Evolutionary conservation across 441 rosid genomes (phyloP).

Genomic region (Capsella rubella): DNA sequence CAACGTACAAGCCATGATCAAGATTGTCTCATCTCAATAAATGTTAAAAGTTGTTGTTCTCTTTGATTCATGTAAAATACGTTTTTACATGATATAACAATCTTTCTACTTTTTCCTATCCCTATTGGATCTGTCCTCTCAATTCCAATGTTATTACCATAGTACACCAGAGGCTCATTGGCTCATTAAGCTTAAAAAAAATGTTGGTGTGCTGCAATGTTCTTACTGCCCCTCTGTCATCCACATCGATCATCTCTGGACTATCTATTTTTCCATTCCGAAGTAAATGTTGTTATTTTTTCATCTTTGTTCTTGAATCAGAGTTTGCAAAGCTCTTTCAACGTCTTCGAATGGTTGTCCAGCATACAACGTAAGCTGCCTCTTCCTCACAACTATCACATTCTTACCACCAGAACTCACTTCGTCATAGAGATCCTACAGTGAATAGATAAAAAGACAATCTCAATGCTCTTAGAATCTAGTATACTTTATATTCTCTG

Average conservation of each 20-base stretch:
- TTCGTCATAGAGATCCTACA: constrained; percentile 67
- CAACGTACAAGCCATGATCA: constrained; percentile 69
- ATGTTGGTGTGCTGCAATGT: not conserved
- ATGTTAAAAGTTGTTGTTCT: constrained; percentile 13
- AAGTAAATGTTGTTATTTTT: not conserved
- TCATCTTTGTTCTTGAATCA: constrained; percentile 51
- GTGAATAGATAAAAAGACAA: not conserved
- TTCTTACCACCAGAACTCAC: constrained; percentile 56
- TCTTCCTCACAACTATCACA: constrained; percentile 71
- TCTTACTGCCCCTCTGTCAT: constrained; percentile 11
- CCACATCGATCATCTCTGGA: not conserved
- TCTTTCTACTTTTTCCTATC: not conserved
- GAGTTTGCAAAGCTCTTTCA: constrained; percentile 65
- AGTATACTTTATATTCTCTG: not conserved
- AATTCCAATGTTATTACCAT: not conserved
- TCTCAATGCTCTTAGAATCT: not conserved
- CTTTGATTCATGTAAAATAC: constrained; percentile 39
- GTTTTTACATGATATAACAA: constrained; percentile 31
- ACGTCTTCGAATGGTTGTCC: constrained; percentile 82
- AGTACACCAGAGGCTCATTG: constrained; percentile 11
- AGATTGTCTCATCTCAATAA: constrained; percentile 55
- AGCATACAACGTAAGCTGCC: constrained; percentile 75
- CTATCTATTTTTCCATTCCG: constrained; percentile 11
- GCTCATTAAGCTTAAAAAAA: not conserved
- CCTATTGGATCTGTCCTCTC: not conserved